Conservation (phyloP, 306 rosid species). For the Oemleria cerasiformis region DNA sequence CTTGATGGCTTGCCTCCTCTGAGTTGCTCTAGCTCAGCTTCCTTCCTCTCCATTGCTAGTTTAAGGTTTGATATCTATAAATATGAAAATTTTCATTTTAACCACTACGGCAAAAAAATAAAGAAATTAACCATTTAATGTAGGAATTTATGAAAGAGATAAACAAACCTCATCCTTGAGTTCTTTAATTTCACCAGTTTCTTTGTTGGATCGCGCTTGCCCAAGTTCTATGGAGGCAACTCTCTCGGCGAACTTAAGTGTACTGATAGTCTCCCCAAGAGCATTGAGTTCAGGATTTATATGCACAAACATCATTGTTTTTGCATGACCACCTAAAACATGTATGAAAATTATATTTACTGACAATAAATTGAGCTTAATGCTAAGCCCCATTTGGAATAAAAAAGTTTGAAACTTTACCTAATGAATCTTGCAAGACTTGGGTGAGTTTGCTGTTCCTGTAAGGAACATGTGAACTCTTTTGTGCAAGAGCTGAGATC, state of each 20-base stretch:
- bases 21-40: conserved; percentile 68
- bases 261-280: conserved; percentile 92
- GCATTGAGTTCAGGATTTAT: conserved; percentile 85
- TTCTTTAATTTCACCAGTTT: conserved; percentile 78
- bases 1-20: conserved; percentile 60
- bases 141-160: conserved; percentile 22
- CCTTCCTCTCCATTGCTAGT: conserved; percentile 72
- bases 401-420: conserved; percentile 33
- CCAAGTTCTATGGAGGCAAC: conserved; percentile 94
- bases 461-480: conserved; percentile 85
- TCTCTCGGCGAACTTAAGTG: conserved; percentile 96
- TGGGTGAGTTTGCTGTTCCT: conserved; percentile 98
- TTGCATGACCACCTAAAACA: conserved; percentile 84
- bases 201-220: conserved; percentile 86
- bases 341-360: background rate
- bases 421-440: conserved; percentile 93
- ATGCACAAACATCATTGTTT: conserved; percentile 98
- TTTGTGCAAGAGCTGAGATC: conserved; percentile 92
- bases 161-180: conserved; percentile 83
- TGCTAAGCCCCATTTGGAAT: background rate
- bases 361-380: background rate
- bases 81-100: background rate
- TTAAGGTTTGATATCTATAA: conserved; percentile 71
- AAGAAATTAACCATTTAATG: background rate
- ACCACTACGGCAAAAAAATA: background rate